Conservation (phyloP, 2,329 filamentous ascomycete species). For the Phaeoacremonium minimum region DNA sequence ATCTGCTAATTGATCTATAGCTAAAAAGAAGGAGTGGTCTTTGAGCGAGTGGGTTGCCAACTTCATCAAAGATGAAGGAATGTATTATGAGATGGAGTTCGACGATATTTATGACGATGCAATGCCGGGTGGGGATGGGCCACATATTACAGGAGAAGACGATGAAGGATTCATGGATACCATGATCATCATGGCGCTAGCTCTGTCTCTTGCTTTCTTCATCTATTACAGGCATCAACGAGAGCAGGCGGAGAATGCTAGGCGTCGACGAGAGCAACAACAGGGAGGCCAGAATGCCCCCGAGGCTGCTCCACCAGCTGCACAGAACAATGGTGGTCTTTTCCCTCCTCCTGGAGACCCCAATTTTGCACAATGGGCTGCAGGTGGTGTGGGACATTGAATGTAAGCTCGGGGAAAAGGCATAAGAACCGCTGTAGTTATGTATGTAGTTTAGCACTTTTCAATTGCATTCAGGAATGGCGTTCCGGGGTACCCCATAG, state of each 20-base stretch:
- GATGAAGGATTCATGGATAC: constrained; percentile 83
- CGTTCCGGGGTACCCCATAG: no score
- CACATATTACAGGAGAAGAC: constrained; percentile 48
- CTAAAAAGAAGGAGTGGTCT: constrained; percentile 68
- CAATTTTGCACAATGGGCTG: constrained; percentile 60
- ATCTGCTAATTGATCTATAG: constrained; percentile 37
- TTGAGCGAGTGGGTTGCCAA: constrained; percentile 82
- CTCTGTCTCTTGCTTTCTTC: constrained; percentile 68
- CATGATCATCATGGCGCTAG: constrained; percentile 74
- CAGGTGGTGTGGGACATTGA: constrained; percentile 60
- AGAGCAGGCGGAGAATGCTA: constrained; percentile 46
- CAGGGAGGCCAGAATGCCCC: constrained; percentile 8
- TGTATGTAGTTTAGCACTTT: no score
- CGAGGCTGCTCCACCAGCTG: constrained; percentile 4
- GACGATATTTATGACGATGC: constrained; percentile 51
- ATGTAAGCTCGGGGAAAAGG: constrained; percentile 24
- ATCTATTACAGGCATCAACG: constrained; percentile 76
- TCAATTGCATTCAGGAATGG: no score
- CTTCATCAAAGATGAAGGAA: constrained; percentile 69
- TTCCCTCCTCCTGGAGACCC: constrained; percentile 59
- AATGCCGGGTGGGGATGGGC: constrained; percentile 56
- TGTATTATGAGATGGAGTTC: constrained; percentile 57
- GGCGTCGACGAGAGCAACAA: constrained; percentile 17
- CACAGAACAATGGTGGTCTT: constrained; percentile 17
- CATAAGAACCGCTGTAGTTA: no score